phyloP scores from a whole-genome alignment of 129 eudicot species.

The Solidago caesia region DNA sequence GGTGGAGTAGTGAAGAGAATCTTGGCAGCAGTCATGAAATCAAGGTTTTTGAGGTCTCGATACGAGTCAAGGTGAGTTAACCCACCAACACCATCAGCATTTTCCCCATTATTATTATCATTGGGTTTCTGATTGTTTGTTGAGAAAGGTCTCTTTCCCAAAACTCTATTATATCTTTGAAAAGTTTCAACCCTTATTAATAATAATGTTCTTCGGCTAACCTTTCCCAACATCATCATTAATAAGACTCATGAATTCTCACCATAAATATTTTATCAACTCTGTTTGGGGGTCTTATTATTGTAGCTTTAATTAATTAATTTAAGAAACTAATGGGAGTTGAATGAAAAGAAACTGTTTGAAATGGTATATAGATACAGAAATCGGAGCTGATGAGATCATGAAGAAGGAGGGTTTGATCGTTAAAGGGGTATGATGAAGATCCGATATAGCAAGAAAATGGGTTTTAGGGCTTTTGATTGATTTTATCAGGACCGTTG shows the following conservation, averaged over 20 bases:
- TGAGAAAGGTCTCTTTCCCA: constrained; percentile 31
- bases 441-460: too few species aligned
- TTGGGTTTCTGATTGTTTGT: constrained; percentile 21
- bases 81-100: constrained; percentile 18
- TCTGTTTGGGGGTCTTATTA: too few species aligned
- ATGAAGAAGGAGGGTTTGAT: too few species aligned
- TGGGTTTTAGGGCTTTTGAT: too few species aligned
- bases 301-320: too few species aligned
- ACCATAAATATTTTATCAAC: background rate
- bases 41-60: constrained; percentile 67
- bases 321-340: too few species aligned
- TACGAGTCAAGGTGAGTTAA: constrained; percentile 58
- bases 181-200: constrained; percentile 7
- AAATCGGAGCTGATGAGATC: too few species aligned
- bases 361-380: too few species aligned
- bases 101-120: constrained; percentile 16
- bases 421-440: too few species aligned
- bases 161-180: background rate
- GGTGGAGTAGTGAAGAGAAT: constrained; percentile 67
- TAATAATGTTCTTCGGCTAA: constrained; percentile 9
- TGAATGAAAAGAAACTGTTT: too few species aligned
- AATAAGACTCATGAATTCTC: background rate
- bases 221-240: constrained; percentile 30
- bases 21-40: constrained; percentile 86
- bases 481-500: too few species aligned